phyloP scores from a whole-genome alignment of 1,284 basidiomycete species.

The Sanghuangporus sanghuang region DNA sequence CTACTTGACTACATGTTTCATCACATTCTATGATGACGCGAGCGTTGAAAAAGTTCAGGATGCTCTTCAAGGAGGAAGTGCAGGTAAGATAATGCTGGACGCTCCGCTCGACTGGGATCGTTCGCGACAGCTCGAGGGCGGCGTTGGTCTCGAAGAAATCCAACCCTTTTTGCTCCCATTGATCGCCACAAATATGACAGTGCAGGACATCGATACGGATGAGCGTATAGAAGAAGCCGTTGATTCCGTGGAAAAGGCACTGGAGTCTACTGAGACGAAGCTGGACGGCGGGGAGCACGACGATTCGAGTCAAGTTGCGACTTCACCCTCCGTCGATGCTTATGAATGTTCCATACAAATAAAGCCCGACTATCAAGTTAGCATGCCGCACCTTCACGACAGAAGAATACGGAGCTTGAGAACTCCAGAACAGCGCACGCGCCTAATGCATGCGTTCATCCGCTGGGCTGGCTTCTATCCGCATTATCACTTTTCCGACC shows the following conservation, averaged over 20 bases:
- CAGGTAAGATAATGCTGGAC: not conserved
- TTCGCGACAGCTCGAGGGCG: conserved; percentile 1
- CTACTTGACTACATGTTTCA: conserved; percentile 1
- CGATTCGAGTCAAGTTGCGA: not conserved
- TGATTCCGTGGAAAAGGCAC: not conserved
- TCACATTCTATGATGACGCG: not conserved
- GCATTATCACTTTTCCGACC: not conserved
- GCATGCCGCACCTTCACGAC: not conserved
- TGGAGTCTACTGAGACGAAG: not conserved
- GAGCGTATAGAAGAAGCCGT: not conserved
- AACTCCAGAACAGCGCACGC: not conserved
- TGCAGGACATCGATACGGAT: not conserved
- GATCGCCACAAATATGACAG: not conserved
- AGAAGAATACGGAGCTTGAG: not conserved
- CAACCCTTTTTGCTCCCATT: not conserved
- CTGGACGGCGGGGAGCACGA: not conserved
- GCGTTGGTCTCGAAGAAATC: conserved; percentile 8
- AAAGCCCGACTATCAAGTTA: not conserved
- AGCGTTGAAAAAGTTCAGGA: not conserved
- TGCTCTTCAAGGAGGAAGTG: not conserved
- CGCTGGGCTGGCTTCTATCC: conserved; percentile 14
- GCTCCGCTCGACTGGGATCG: conserved; percentile 1
- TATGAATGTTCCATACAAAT: not conserved
- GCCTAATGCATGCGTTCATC: not conserved
- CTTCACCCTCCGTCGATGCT: not conserved